These are phyloP conservation scores for Carnegiea gigantea DNA, from an alignment of 179 eudicot genomes.

Conservation along the genomic window DNA sequence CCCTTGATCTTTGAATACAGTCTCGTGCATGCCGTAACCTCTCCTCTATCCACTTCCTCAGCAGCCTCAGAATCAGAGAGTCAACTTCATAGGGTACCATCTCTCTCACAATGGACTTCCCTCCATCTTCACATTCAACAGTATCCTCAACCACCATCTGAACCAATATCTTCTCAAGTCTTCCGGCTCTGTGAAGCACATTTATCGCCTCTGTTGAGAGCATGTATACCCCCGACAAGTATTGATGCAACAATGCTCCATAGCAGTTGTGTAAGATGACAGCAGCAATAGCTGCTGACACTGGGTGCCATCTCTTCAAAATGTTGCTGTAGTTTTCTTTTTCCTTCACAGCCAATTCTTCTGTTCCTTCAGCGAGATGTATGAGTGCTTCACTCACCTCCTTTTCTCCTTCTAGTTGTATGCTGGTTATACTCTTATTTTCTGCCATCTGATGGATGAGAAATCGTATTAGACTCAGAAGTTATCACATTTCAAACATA, in stretches of 20 bases:
- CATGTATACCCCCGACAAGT: slow-evolving; percentile 42
- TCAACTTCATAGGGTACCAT: slow-evolving; percentile 92
- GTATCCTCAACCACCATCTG: slow-evolving; percentile 90
- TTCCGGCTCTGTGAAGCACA: slow-evolving; percentile 78
- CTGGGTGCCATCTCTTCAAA: slow-evolving; percentile 83
- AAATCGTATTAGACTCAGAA: not conserved
- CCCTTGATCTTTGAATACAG: slow-evolving; percentile 64
- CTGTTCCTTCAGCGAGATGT: slow-evolving; percentile 58
- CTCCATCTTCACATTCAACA: slow-evolving; percentile 83
- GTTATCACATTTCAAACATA: not conserved
- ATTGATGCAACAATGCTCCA: slow-evolving; percentile 66
- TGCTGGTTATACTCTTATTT: slow-evolving; percentile 33
- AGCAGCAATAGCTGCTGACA: slow-evolving; percentile 78
- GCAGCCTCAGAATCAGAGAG: slow-evolving; percentile 49
- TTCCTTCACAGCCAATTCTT: slow-evolving; percentile 72
- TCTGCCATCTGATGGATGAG: slow-evolving; percentile 50
- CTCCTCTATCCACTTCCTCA: slow-evolving; percentile 77
- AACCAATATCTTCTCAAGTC: slow-evolving; percentile 74
- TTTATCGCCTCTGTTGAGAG: slow-evolving; percentile 47
- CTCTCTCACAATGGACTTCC: slow-evolving; percentile 74
- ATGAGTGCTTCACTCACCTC: slow-evolving; percentile 53
- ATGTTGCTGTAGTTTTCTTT: slow-evolving; percentile 61
- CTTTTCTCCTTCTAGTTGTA: slow-evolving; percentile 40
- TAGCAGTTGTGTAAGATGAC: slow-evolving; percentile 79
- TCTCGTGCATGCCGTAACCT: slow-evolving; percentile 54